Evolutionary conservation across 2,329 filamentous ascomycete genomes (phyloP), one percentile per base, ranked within the genome.

Genomic region (Penicillium aurantiogriseum): DNA sequence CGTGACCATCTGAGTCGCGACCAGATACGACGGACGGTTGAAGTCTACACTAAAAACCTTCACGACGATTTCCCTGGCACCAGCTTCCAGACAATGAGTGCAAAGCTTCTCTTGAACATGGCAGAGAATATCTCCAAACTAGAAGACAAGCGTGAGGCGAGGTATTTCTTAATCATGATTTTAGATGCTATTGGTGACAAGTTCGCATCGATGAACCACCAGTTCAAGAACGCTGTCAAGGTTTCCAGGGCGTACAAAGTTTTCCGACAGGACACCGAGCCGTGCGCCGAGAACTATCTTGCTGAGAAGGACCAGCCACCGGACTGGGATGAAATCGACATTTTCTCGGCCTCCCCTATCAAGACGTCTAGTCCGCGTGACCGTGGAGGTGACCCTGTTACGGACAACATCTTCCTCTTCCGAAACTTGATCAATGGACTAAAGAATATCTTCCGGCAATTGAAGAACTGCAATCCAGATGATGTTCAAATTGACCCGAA

Each of bases 11-110:
- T 99, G 23, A 87, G 85, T 23, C 89, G 91, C 10, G 89, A 93
- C 64, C 94, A 97, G 77, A 99, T 99, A 61, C 87, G 92, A 46
- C 90, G 92, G 70, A 97, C 95, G 0, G 92, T 99, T 10, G 91
- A 96, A 71, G 94, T 99, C 4, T 99, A 99, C 75, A 97, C 95
- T 1, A 91, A 89, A 70, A 97, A 97, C 68, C 80, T 99, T 23
- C 92, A 96, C 69, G 94, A 97, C 73, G 91, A 91, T 62, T 96
- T 96, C 62, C 95, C 94, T 0, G 95, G 95, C 9, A 97, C 95
- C 0, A 99, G 93, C 74, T 99, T 99, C 71, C 95, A 99, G 75
- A 99, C 94, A 0, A 99, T 99, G 94, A 97, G 94, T 67, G 95
- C 94, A 0, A 99, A 97, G 74, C 81, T 99, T 3, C 80, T 99